These are phyloP conservation scores for Collariella sp. DNA, from an alignment of 495 filamentous ascomycete genomes.

Conservation along the genomic window DNA sequence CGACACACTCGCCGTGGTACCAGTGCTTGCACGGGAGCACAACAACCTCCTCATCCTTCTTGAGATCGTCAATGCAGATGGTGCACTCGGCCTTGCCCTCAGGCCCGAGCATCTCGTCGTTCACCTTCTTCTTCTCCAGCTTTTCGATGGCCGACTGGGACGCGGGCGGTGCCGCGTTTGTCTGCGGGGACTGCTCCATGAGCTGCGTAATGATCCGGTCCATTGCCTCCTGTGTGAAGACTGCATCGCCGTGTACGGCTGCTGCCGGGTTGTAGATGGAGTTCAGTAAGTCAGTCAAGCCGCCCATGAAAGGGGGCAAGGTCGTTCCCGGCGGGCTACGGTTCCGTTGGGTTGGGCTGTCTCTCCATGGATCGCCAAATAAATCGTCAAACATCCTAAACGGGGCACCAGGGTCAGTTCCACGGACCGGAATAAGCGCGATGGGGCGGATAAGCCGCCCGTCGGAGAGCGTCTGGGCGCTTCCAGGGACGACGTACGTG, in stretches of 20 bases:
- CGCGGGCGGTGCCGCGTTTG: conserved; percentile 78
- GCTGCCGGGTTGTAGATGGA: conserved; percentile 49
- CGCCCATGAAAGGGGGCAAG: conserved; percentile 18
- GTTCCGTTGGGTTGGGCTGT: conserved; percentile 2
- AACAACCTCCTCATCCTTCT: conserved; percentile 64
- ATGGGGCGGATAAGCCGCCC: background rate
- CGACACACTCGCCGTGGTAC: conserved; percentile 76
- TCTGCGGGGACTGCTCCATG: conserved; percentile 68
- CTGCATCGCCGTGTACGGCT: conserved; percentile 67
- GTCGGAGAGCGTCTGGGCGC: background rate
- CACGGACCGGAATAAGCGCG: background rate
- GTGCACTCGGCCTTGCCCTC: conserved; percentile 67
- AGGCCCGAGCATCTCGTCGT: conserved; percentile 54
- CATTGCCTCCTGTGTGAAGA: conserved; percentile 82
- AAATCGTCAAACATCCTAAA: conserved; percentile 15
- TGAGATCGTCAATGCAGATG: conserved; percentile 86
- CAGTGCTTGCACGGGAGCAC: conserved; percentile 83
- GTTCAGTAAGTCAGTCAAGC: conserved; percentile 37
- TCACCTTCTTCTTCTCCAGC: conserved; percentile 60
- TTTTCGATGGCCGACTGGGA: conserved; percentile 60
- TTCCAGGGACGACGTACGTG: conserved; percentile 6
- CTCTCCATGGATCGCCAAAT: conserved; percentile 13
- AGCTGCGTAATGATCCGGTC: conserved; percentile 82
- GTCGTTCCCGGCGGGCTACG: conserved; percentile 8
- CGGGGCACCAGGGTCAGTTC: background rate